Conservation (phyloP, 1,284 basidiomycete species). For the Trichosporon ovoides region DNA sequence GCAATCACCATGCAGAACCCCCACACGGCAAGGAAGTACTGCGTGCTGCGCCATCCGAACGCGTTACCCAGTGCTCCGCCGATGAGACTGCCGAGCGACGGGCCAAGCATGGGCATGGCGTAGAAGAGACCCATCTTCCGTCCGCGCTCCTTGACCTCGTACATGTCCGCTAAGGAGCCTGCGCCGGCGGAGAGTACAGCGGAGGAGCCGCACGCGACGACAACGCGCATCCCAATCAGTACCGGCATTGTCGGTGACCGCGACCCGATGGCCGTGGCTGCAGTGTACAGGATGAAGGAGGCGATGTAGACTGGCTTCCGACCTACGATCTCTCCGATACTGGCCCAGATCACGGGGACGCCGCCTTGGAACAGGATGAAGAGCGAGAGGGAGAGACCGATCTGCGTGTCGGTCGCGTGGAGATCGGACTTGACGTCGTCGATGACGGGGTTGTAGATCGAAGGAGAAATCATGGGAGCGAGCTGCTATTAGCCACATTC, state of each 20-base stretch:
- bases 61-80: slow-evolving; percentile 60
- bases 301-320: slow-evolving; percentile 68
- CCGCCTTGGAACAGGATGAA: slow-evolving; percentile 60
- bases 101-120: slow-evolving; percentile 52
- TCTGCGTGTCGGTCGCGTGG: slow-evolving; percentile 60
- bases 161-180: slow-evolving; percentile 71
- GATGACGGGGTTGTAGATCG: slow-evolving; percentile 51
- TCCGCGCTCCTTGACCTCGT: slow-evolving; percentile 70
- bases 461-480: slow-evolving; percentile 61
- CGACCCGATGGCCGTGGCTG: slow-evolving; percentile 62
- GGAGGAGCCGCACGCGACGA: slow-evolving; percentile 57
- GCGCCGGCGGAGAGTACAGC: slow-evolving; percentile 74
- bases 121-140: slow-evolving; percentile 53
- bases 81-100: slow-evolving; percentile 64
- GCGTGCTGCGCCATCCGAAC: slow-evolving; percentile 69
- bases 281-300: slow-evolving; percentile 57
- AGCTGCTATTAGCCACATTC: slow-evolving; percentile 50
- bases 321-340: slow-evolving; percentile 66
- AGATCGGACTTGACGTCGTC: slow-evolving; percentile 62
- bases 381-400: slow-evolving; percentile 66
- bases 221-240: slow-evolving; percentile 57
- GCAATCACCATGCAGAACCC: slow-evolving; percentile 56
- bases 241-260: slow-evolving; percentile 58
- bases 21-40: slow-evolving; percentile 72
- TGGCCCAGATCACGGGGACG: slow-evolving; percentile 41